phyloP scores from a whole-genome alignment of 345 rosid genomes.

The Salix caprea region DNA sequence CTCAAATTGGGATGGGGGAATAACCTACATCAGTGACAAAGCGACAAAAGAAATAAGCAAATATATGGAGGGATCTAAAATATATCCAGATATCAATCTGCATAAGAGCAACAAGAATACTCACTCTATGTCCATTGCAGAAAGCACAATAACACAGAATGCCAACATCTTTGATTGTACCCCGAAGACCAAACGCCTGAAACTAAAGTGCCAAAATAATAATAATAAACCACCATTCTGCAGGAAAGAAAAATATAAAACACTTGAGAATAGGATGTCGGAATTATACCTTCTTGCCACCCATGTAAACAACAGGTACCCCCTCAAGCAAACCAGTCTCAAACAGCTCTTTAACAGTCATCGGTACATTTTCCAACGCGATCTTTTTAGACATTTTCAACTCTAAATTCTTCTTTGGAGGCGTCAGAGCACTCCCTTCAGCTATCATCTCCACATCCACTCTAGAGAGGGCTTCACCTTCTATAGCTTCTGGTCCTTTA shows the following conservation, averaged over 20 bases:
- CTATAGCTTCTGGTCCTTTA: conserved; percentile 35
- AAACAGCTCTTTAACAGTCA: conserved; percentile 82
- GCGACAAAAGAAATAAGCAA: conserved; percentile 8
- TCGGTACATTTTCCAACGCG: conserved; percentile 49
- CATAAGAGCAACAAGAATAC: conserved; percentile 22
- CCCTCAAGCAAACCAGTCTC: conserved; percentile 93
- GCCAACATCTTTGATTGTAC: conserved; percentile 78
- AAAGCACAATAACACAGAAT: conserved; percentile 80
- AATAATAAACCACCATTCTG: background rate
- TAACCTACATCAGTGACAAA: conserved; percentile 47
- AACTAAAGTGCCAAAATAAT: conserved; percentile 26
- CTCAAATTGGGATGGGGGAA: conserved; percentile 96
- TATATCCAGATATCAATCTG: conserved; percentile 23
- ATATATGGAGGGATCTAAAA: conserved; percentile 16
- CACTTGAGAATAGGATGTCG: background rate
- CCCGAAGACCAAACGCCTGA: conserved; percentile 89
- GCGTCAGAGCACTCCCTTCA: conserved; percentile 45
- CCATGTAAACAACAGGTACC: conserved; percentile 81
- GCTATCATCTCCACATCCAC: conserved; percentile 48
- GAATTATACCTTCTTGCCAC: conserved; percentile 60
- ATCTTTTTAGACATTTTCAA: conserved; percentile 53
- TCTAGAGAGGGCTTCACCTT: conserved; percentile 23
- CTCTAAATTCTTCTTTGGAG: conserved; percentile 48
- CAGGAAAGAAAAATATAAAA: background rate
- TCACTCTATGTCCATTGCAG: conserved; percentile 80